Base-by-base conservation (phyloP, 2,329 filamentous ascomycete genomes). In the Pyrenochaeta sp. region DNA sequence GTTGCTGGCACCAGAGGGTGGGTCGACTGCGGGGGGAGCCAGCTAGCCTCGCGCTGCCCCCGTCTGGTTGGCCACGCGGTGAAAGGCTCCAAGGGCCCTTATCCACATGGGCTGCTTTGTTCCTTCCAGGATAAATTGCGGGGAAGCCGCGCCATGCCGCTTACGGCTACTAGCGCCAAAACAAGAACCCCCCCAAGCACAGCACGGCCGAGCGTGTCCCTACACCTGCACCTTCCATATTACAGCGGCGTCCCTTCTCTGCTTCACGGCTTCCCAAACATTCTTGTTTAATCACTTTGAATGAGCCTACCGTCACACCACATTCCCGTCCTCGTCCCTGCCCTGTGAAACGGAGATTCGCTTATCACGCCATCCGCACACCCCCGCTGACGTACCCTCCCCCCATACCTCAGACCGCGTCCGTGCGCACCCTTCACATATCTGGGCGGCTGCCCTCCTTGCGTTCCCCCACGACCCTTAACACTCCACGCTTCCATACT, bases 81-180 rank as follows among this genome's bases (percentile, higher is more conserved):
- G 40, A 36, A 36, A 36, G 35, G 41, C 23, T n/a, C 5, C 40
- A 36, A 36, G 30, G 49, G 29, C 31, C 44, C 32, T 45, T 51
- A 51, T 46, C 58, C 60, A 58, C 56, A 58, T 52, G 45, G 40
- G 21, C 37, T 37, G 44, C 58, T 63, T 64, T 58, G 52, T 65
- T 51, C 48, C 41, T 56, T 54, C 46, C 45, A 41, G 43, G 42
- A 38, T 37, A 51, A 44, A 67, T 63, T 70, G 67, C 67, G 67
- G 67, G 65, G 67, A 67, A 68, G 36, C 13, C 26, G 31, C 46
- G 51, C 63, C 56, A 62, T 43, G 35, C 61, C 55, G 6, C 18
- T 10, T 50, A n/a, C 18, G 1, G 34, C 49, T 35, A 19, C 43
- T 61, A 58, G 59, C 40, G 31, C 34, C 26, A 31, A 23, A 36